Evolutionary conservation across 164 flowering plant species (phyloP), one percentile per base, ranked within the genome.

Genomic region (Berberis thunbergii): DNA sequence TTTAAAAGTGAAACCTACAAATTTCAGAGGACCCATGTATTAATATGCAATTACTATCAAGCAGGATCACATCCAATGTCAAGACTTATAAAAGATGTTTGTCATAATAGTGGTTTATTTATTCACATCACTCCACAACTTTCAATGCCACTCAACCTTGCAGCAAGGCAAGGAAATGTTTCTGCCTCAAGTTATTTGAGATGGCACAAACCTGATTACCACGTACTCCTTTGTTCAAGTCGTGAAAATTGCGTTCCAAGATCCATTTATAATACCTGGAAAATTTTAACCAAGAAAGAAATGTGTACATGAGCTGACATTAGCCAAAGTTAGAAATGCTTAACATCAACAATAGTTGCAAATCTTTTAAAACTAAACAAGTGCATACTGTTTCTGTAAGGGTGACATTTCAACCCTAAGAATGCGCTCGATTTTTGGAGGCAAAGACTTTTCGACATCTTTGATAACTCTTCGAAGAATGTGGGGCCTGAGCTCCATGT

Each of bases 191-290:
- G 1, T 7, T 11, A 54, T 54, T 54, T 50, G 7, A 44, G 50
- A 62, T 38, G 49, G 46, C 6, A 65, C 70, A 41, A 54, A 95
- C 99, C 91, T 95, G 99, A 82, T 95, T 95, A 10, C 99, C 97
- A 39, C 96, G 90, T n/a, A 95, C 99, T 66, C 99, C 99, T 81
- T 91, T 95, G 76, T 95, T 95, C 77, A 95, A 78, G 68, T 89
- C 91, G 50, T 81, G 96, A 69, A 95, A 95, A 71, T 95, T 95
- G 52, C 99, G 91, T 64, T 95, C 99, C 78, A 95, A 75, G 70
- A 95, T 95, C 99, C 99, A 95, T 80, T 95, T 95, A 65, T 95
- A 95, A 73, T 95, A 95, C 82, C 99, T 95, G 57, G 11, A 67
- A 38, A 7, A 48, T 60, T 41, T 26, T 49, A 64, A 65, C 6